These are phyloP conservation scores for Omphalotus olearius DNA, from an alignment of 1,284 basidiomycete genomes.

Conservation along the genomic window DNA sequence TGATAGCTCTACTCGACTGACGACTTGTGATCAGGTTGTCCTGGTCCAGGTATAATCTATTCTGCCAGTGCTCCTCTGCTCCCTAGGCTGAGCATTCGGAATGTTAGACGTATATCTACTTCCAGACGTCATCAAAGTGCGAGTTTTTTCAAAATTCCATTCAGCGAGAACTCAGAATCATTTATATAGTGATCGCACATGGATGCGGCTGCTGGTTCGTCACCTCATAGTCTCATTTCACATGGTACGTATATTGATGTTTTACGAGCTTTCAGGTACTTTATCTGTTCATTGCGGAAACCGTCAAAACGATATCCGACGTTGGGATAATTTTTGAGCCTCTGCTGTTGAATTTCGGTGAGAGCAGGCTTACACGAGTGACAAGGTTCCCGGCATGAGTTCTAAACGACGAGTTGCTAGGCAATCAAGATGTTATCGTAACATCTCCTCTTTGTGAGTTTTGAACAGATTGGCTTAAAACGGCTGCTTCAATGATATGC, in stretches of 20 bases:
- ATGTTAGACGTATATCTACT: slow-evolving; percentile 24
- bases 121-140: slow-evolving; percentile 24
- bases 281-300: slow-evolving; percentile 28
- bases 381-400: neutral
- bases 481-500: too few species aligned
- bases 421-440: slow-evolving; percentile 9
- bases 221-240: neutral
- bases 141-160: neutral
- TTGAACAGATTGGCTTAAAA: neutral
- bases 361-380: neutral
- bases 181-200: slow-evolving; percentile 19
- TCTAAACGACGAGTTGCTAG: neutral
- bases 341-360: slow-evolving; percentile 28
- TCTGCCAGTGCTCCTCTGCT: too few species aligned
- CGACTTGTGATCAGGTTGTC: slow-evolving; percentile 17
- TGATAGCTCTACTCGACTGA: neutral
- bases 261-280: slow-evolving; percentile 17
- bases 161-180: neutral
- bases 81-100: neutral
- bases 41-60: slow-evolving; percentile 19
- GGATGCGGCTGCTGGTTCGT: slow-evolving; percentile 22
- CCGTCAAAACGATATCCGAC: slow-evolving; percentile 24
- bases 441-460: slow-evolving; percentile 9
- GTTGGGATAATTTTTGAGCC: slow-evolving; percentile 31
- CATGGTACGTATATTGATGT: neutral